phyloP scores from a whole-genome alignment of 345 rosid species.

The Excoecaria agallocha region DNA sequence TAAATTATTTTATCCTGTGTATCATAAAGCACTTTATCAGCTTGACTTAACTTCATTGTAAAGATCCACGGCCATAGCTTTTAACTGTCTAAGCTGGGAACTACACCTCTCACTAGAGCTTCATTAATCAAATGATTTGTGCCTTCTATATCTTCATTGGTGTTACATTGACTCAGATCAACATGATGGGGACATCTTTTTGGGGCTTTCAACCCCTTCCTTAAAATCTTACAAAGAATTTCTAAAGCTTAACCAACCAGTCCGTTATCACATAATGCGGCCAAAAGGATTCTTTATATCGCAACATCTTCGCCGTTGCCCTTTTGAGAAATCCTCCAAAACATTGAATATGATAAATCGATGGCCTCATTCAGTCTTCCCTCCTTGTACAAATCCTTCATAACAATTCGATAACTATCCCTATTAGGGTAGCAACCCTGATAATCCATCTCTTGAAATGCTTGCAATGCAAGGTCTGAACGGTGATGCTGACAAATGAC shows the following conservation, averaged over 20 bases:
- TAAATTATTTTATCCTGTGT: constrained; percentile 46
- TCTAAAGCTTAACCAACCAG: constrained; percentile 69
- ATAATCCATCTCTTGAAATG: constrained; percentile 85
- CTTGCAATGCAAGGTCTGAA: constrained; percentile 66
- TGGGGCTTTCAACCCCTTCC: constrained; percentile 76
- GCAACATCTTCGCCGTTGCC: constrained; percentile 86
- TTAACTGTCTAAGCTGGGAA: constrained; percentile 68
- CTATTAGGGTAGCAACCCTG: constrained; percentile 78
- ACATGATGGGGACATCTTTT: constrained; percentile 43
- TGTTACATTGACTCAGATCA: constrained; percentile 46
- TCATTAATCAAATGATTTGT: constrained; percentile 58
- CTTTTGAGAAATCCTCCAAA: constrained; percentile 90
- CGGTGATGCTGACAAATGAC: constrained; percentile 51
- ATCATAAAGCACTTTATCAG: constrained; percentile 55
- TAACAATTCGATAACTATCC: constrained; percentile 71
- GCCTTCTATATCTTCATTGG: constrained; percentile 42
- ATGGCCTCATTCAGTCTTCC: constrained; percentile 66
- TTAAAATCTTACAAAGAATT: constrained; percentile 65
- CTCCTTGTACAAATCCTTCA: constrained; percentile 75
- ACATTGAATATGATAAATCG: constrained; percentile 82
- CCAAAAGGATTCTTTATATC: constrained; percentile 64
- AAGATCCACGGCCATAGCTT: constrained; percentile 69
- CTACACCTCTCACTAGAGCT: constrained; percentile 57
- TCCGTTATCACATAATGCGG: constrained; percentile 76
- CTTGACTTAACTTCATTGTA: constrained; percentile 63